A percentile compares a stretch with the other conserved stretches of the same genome.
phyloP scores from a whole-genome alignment of 2,329 filamentous ascomycete species.

The Fusarium setosum region DNA sequence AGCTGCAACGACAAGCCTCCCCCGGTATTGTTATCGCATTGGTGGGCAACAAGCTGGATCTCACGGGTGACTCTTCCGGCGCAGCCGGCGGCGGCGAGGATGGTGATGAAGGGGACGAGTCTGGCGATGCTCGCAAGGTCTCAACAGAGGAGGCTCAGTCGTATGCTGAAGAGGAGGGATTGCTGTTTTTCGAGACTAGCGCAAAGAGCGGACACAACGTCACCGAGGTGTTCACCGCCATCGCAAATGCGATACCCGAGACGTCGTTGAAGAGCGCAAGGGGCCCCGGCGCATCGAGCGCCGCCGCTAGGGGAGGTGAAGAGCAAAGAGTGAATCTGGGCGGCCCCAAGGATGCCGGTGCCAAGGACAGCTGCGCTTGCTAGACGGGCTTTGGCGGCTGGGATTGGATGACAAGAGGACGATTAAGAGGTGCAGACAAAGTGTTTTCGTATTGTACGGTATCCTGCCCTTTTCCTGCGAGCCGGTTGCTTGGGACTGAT shows the following conservation, averaged over 20 bases:
- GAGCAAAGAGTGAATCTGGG: conserved; percentile 86
- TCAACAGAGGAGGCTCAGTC: conserved; percentile 89
- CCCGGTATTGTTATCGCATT: conserved; percentile 97
- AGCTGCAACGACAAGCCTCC: conserved; percentile 94
- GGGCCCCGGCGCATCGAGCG: conserved; percentile 73
- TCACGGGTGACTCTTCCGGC: conserved; percentile 71
- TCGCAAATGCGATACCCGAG: conserved; percentile 97
- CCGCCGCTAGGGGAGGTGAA: conserved; percentile 69
- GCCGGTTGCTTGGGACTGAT: conserved; percentile 43
- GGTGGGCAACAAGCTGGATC: conserved; percentile 96
- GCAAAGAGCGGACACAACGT: conserved; percentile 97
- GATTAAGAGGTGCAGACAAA: conserved; percentile 22
- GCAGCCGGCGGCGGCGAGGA: conserved; percentile 57
- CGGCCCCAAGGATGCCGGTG: conserved; percentile 76
- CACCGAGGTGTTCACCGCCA: conserved; percentile 95
- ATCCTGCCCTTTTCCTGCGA: conserved; percentile 42
- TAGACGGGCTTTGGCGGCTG: conserved; percentile 51
- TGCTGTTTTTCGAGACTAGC: conserved; percentile 98
- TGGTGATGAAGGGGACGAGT: conserved; percentile 68
- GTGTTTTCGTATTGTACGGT: conserved; percentile 41
- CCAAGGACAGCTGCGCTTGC: conserved; percentile 93
- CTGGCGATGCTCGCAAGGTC: conserved; percentile 85
- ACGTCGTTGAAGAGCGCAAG: conserved; percentile 91
- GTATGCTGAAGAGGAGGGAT: conserved; percentile 93
- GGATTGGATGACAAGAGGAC: conserved; percentile 13